Base-by-base conservation (phyloP, 1,284 basidiomycete genomes). In the Tremellales sp. region DNA sequence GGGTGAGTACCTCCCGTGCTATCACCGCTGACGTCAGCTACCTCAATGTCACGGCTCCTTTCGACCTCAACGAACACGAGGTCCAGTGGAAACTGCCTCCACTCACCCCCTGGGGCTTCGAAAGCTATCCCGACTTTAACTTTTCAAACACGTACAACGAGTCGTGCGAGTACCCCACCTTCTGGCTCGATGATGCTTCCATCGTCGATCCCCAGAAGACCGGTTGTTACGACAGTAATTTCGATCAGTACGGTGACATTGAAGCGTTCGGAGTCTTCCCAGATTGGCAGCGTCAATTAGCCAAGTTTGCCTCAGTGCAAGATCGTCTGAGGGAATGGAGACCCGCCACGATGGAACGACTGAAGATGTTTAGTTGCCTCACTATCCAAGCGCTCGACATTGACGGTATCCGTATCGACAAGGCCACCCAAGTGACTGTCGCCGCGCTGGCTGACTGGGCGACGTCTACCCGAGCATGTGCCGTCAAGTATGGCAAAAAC, bases 171-270 rank as follows among this genome's bases (percentile, higher is more conserved):
- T 75, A 89, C 38, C 90, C 90, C 6, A 77, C 75, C 10, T 85
- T 93, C 61, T 93, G 86, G 83, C 69, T 79, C 40, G 83, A 89
- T 44, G 80, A 84, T 54, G 89, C 85, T 19, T 76, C 76, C 0
- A 74, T 81, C 37, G 75, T 86, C 55, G 71, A 79, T 36, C 70
- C 84, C 8, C 74, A 77, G 47, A 64, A 73, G 24, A 75, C 78
- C 32, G 88, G 89, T 21, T 94, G 90, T 68, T 76, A 82, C 57
- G 71, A 75, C 24, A 88, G 85, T 24, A 87, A 91, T 54, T 92
- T 93, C 60, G 90, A 94, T 71, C 88, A 92, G 54, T 94, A 86
- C 60, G 90, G 90, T 54, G 90, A 94, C 73, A 87, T 89, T 79
- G 90, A 93, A 70, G 90, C 90, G 52, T 94, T 94, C 68, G 90